Percentiles rank a stretch among this genome's conserved stretches.
These are phyloP conservation scores for Isabelozyma gotoi DNA, from an alignment of 805 yeast genomes.

Conservation along the genomic window DNA sequence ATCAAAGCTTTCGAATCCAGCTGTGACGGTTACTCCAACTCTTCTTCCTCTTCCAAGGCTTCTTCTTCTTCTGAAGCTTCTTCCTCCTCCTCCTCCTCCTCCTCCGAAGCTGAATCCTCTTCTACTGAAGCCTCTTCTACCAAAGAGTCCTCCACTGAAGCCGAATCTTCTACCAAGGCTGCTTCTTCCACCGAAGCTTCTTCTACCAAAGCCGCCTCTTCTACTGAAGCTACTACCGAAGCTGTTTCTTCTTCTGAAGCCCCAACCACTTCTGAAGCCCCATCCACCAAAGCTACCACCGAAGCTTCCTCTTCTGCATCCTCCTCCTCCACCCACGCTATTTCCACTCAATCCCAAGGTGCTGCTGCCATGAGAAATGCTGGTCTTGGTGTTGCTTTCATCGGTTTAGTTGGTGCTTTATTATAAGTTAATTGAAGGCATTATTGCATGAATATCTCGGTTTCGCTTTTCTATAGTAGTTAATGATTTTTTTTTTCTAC, in stretches of 20 bases:
- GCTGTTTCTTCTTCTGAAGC: constrained; percentile 7
- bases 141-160: constrained; percentile 11
- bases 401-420: constrained; percentile 40
- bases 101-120: constrained; percentile 19
- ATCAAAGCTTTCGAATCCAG: constrained; percentile 52
- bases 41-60: constrained; percentile 16
- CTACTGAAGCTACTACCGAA: constrained; percentile 8
- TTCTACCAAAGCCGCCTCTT: constrained; percentile 12
- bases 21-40: constrained; percentile 47
- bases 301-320: constrained; percentile 13
- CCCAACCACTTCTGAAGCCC: constrained; percentile 3
- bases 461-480: too few relatives aligned
- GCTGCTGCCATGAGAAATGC: constrained; percentile 25
- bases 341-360: constrained; percentile 26
- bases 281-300: constrained; percentile 6
- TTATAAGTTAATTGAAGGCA: constrained; percentile 17
- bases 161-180: constrained; percentile 13
- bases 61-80: constrained; percentile 28
- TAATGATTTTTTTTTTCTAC: too few relatives aligned
- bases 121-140: constrained; percentile 14
- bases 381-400: constrained; percentile 35
- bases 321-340: constrained; percentile 10
- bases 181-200: constrained; percentile 11
- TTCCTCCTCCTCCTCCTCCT: constrained; percentile 27
- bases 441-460: neutral